A percentile compares a stretch with the other conserved stretches of the same genome.
phyloP scores from a whole-genome alignment of 306 rosid species.

The Pyrus pyrifolia region DNA sequence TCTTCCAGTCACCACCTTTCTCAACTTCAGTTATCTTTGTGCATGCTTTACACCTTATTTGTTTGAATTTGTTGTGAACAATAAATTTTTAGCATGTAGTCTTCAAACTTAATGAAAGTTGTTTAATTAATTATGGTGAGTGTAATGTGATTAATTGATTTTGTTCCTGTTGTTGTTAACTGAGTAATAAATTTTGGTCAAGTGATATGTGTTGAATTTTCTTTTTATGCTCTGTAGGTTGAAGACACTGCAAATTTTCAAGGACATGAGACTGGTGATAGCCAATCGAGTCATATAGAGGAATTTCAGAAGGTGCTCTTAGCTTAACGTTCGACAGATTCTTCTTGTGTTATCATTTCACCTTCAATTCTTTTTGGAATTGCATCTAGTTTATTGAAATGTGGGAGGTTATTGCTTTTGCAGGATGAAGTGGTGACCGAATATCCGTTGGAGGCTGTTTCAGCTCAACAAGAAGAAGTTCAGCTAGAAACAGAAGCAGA shows the following conservation, averaged over 20 bases:
- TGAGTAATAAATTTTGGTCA: background rate
- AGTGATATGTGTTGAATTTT: background rate
- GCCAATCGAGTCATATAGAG: constrained; percentile 25
- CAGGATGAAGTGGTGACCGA: constrained; percentile 62
- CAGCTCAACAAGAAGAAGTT: constrained; percentile 44
- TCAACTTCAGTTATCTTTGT: background rate
- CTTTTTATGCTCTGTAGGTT: constrained; percentile 31
- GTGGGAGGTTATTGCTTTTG: constrained; percentile 19
- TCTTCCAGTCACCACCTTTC: background rate
- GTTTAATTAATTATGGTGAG: background rate
- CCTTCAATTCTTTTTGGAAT: background rate
- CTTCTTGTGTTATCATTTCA: background rate
- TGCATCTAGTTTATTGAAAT: constrained; percentile 5
- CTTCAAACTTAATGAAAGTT: background rate
- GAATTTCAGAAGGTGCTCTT: constrained; percentile 32
- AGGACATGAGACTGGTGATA: constrained; percentile 43
- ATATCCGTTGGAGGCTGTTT: constrained; percentile 33
- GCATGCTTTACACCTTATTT: background rate
- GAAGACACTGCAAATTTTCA: constrained; percentile 38
- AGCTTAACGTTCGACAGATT: background rate
- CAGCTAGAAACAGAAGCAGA: constrained; percentile 45
- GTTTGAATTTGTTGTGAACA: background rate
- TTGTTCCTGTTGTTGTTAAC: background rate
- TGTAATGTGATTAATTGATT: background rate
- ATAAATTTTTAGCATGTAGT: background rate